Percentiles rank a stretch among this genome's conserved stretches.
phyloP scores from a whole-genome alignment of 306 rosid genomes.

The apple (Malus domestica) region ASM211411v1 NC_041803.1:48433001-48433500 shows the following conservation, averaged over 20 bases:
- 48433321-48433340: slow-evolving; percentile 56
- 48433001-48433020: slow-evolving; percentile 55
- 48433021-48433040: slow-evolving; percentile 63
- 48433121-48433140: slow-evolving; percentile 54
- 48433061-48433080: slow-evolving; percentile 60
- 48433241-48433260: slow-evolving; percentile 91
- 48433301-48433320: slow-evolving; percentile 48
- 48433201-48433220: slow-evolving; percentile 45
- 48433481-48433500: slow-evolving; percentile 61
- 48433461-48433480: slow-evolving; percentile 61
- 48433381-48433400: slow-evolving; percentile 69
- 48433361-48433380: slow-evolving; percentile 70
- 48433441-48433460: slow-evolving; percentile 73
- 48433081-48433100: slow-evolving; percentile 54
- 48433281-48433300: slow-evolving; percentile 45
- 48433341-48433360: slow-evolving; percentile 48
- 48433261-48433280: slow-evolving; percentile 75
- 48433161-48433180: slow-evolving; percentile 66
- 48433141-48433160: slow-evolving; percentile 50
- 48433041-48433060: slow-evolving; percentile 57
- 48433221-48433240: slow-evolving; percentile 47
- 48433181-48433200: slow-evolving; percentile 64
- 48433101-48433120: slow-evolving; percentile 49
- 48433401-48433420: slow-evolving; percentile 59
- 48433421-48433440: slow-evolving; percentile 78